Percentiles rank a stretch among this genome's conserved stretches.
Evolutionary conservation across 805 yeast species (phyloP).

Genomic region (Scheffersomyces ergatensis): DNA sequence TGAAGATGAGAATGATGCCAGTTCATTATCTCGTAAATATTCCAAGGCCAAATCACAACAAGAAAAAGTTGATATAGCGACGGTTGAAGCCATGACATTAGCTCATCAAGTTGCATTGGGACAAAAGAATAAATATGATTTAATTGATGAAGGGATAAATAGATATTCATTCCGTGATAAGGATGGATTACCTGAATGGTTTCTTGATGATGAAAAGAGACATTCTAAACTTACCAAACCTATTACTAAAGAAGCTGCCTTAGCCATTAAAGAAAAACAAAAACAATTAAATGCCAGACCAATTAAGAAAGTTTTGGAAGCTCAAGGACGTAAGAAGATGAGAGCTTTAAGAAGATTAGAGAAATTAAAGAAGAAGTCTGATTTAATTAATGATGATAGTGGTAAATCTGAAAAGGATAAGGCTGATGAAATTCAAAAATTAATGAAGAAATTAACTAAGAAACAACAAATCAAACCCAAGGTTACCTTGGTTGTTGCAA

Average conservation of each 20-base stretch:
- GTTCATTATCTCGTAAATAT: slow-evolving; percentile 30
- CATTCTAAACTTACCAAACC: slow-evolving; percentile 89
- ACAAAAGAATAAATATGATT: slow-evolving; percentile 76
- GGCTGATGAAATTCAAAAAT: slow-evolving; percentile 85
- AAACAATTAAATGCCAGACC: slow-evolving; percentile 90
- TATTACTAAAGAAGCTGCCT: slow-evolving; percentile 79
- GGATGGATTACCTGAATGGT: slow-evolving; percentile 96
- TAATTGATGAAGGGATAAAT: slow-evolving; percentile 90
- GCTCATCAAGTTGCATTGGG: slow-evolving; percentile 96
- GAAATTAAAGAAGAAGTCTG: slow-evolving; percentile 88
- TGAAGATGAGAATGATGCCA: slow-evolving; percentile 56
- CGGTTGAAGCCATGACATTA: slow-evolving; percentile 95
- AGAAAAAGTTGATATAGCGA: slow-evolving; percentile 75
- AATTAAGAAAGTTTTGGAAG: slow-evolving; percentile 97
- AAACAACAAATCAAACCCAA: slow-evolving; percentile 72
- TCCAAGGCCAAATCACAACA: slow-evolving; percentile 48
- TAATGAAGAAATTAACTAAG: slow-evolving; percentile 78
- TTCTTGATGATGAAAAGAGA: slow-evolving; percentile 82
- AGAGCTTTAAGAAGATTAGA: slow-evolving; percentile 86
- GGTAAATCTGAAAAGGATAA: slow-evolving; percentile 90
- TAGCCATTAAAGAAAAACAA: slow-evolving; percentile 42
- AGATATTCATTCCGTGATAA: slow-evolving; percentile 87
- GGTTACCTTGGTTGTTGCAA: slow-evolving; percentile 86
- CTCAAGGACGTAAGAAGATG: slow-evolving; percentile 93
- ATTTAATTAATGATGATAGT: slow-evolving; percentile 81